phyloP scores from a whole-genome alignment of 495 filamentous ascomycete genomes.

The Penicillium lividum region DNA sequence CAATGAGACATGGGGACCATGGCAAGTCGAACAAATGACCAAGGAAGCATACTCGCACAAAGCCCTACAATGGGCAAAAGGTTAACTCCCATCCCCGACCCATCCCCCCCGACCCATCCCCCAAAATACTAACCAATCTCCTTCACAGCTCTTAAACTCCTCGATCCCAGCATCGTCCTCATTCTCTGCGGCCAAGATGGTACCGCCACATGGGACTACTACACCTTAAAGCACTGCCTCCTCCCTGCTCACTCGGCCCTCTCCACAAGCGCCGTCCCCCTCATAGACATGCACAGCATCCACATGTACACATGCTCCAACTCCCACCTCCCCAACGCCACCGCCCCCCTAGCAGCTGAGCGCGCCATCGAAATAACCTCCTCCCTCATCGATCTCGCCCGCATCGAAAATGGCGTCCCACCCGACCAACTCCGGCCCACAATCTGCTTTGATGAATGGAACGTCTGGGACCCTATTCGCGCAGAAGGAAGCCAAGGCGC shows the following conservation, averaged over 20 bases:
- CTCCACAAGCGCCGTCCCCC: conserved; percentile 51
- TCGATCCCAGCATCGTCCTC: conserved; percentile 65
- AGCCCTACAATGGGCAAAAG: conserved; percentile 77
- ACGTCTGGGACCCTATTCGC: conserved; percentile 77
- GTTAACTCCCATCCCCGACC: conserved; percentile 15
- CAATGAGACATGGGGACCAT: conserved; percentile 78
- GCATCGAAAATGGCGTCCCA: conserved; percentile 65
- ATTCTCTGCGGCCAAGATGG: conserved; percentile 75
- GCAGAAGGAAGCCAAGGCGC: conserved; percentile 68
- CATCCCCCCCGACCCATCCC: neutral
- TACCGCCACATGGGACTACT: conserved; percentile 66
- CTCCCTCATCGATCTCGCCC: conserved; percentile 69
- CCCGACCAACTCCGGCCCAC: conserved; percentile 56
- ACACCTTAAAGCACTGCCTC: conserved; percentile 66
- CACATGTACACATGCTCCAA: conserved; percentile 68
- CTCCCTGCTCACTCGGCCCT: conserved; percentile 40
- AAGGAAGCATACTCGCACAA: conserved; percentile 74
- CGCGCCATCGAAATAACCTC: conserved; percentile 71
- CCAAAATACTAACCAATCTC: neutral
- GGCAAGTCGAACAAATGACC: conserved; percentile 76
- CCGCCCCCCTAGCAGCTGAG: conserved; percentile 69
- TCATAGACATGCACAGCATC: conserved; percentile 70
- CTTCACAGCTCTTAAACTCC: conserved; percentile 62
- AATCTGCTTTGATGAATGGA: conserved; percentile 87
- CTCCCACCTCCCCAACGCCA: conserved; percentile 59